Evolutionary conservation across 192 early-diverging fungal species (phyloP).

Genomic region (Allomyces macrogynus): DNA sequence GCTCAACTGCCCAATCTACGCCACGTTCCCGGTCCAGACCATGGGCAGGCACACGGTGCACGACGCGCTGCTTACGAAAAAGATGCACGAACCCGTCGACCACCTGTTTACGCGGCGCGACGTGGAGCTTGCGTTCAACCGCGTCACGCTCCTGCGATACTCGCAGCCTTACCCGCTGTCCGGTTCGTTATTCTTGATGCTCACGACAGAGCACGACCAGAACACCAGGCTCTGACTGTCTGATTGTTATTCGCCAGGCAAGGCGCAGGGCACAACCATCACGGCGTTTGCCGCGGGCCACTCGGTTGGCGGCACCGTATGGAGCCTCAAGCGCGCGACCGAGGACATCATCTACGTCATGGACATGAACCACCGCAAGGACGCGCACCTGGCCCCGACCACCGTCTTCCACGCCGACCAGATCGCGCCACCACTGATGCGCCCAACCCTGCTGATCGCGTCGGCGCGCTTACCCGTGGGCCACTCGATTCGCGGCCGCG

Average conservation of each 20-base stretch:
- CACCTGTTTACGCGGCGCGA: slow-evolving; percentile 30
- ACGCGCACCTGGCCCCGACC: slow-evolving; percentile 33
- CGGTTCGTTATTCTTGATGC: slow-evolving; percentile 17
- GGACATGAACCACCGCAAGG: slow-evolving; percentile 85
- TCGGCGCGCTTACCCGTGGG: slow-evolving; percentile 45
- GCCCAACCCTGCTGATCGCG: slow-evolving; percentile 85
- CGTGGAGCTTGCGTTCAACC: slow-evolving; percentile 68
- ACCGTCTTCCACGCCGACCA: slow-evolving; percentile 10
- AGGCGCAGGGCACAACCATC: slow-evolving; percentile 64
- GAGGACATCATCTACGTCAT: slow-evolving; percentile 89
- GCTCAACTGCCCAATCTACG: slow-evolving; percentile 67
- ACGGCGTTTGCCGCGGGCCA: slow-evolving; percentile 85
- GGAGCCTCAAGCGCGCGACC: slow-evolving; percentile 87
- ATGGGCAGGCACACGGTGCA: slow-evolving; percentile 71
- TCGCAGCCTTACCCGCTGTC: slow-evolving; percentile 58
- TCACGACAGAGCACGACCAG: not conserved
- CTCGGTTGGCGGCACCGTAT: slow-evolving; percentile 85
- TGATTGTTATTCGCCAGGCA: slow-evolving; percentile 15
- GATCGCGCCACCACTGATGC: slow-evolving; percentile 37
- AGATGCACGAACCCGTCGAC: slow-evolving; percentile 40
- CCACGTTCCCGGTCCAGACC: slow-evolving; percentile 72
- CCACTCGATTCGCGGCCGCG: slow-evolving; percentile 40
- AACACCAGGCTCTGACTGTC: not conserved
- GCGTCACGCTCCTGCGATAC: slow-evolving; percentile 59
- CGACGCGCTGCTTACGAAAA: slow-evolving; percentile 54